A percentile compares a stretch with the other conserved stretches of the same genome.
Evolutionary conservation across 1,139 yeast genomes (phyloP).

Genomic region (Hansenula sp.): DNA sequence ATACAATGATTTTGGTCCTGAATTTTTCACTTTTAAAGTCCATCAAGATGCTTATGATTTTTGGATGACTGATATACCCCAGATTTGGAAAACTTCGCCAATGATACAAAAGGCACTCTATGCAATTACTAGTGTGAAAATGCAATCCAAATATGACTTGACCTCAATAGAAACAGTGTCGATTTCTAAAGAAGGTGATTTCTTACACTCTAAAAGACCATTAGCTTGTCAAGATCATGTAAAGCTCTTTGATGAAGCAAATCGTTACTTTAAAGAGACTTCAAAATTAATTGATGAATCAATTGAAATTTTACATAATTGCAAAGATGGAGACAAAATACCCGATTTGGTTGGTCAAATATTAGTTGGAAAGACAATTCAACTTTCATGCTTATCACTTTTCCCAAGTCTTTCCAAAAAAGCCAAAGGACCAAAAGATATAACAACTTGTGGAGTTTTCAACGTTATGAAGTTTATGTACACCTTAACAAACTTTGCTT

Average conservation of each 20-base stretch:
- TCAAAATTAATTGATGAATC: background rate
- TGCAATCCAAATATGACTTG: conserved; percentile 5
- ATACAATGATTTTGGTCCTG: conserved; percentile 15
- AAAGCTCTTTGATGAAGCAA: conserved; percentile 18
- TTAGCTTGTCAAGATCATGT: too few relatives aligned
- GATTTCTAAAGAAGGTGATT: too few relatives aligned
- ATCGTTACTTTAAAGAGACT: background rate
- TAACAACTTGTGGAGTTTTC: background rate
- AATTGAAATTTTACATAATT: background rate
- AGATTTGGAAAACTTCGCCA: conserved; percentile 11
- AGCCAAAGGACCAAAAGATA: background rate
- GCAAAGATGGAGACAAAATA: background rate
- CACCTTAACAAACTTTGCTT: background rate
- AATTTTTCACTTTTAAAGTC: conserved; percentile 12
- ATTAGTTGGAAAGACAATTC: background rate
- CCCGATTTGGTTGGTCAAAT: background rate
- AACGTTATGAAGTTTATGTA: background rate
- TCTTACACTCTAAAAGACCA: too few relatives aligned
- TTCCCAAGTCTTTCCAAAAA: background rate
- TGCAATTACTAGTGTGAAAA: conserved; percentile 16
- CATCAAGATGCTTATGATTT: conserved; percentile 7
- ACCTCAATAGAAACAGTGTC: too few relatives aligned
- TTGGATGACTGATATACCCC: conserved; percentile 15
- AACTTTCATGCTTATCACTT: background rate
- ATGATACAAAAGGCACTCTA: conserved; percentile 13